phyloP scores from a whole-genome alignment of 225 moss, liverwort and hornwort species.

The Straminergon stramineum region DNA sequence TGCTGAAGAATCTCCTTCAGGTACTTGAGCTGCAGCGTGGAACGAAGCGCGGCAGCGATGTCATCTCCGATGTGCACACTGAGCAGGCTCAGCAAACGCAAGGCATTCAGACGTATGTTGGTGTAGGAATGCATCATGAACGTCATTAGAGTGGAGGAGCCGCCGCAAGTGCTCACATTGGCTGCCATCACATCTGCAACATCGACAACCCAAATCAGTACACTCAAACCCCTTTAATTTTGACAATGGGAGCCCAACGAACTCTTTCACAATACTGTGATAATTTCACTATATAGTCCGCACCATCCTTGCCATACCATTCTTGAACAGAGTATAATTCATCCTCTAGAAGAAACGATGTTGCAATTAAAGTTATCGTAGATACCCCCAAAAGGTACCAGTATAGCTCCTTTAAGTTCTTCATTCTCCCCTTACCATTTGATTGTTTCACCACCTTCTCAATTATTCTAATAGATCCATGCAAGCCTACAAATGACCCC shows the following conservation, averaged over 20 bases:
- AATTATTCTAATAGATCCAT: neutral
- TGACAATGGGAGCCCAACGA: neutral
- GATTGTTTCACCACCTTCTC: neutral
- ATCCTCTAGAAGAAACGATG: neutral
- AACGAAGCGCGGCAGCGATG: constrained; percentile 37
- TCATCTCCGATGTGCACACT: constrained; percentile 43
- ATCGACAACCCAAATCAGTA: neutral
- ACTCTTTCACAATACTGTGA: neutral
- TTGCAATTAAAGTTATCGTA: neutral
- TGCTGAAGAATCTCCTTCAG: constrained; percentile 35
- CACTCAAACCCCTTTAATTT: neutral
- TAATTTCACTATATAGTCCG: neutral
- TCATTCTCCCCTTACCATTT: neutral
- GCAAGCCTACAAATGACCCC: neutral
- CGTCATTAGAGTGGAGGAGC: constrained; percentile 23
- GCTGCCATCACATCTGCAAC: constrained; percentile 30
- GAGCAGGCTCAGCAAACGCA: constrained; percentile 40
- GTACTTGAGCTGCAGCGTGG: constrained; percentile 31
- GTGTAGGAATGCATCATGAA: constrained; percentile 29
- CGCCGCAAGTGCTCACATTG: constrained; percentile 28
- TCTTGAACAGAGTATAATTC: neutral
- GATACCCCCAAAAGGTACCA: too few relatives aligned
- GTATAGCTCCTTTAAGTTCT: neutral
- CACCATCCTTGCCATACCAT: neutral
- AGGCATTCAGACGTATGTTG: constrained; percentile 21